A percentile compares a stretch with the other conserved stretches of the same genome.
phyloP scores from a whole-genome alignment of 805 yeast species.

The Suhomyces sp. region DNA sequence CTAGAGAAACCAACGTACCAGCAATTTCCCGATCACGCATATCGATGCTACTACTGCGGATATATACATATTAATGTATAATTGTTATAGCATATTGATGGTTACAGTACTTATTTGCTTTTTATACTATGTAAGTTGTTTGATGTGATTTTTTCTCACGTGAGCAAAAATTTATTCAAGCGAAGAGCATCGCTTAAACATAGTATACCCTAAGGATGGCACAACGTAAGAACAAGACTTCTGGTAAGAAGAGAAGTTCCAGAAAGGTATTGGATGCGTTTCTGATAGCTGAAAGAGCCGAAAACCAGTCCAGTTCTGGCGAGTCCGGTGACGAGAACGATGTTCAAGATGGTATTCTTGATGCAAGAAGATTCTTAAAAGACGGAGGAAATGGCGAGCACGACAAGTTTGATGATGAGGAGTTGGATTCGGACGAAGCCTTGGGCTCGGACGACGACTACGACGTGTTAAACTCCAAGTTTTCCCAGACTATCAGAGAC shows the following conservation, averaged over 20 bases:
- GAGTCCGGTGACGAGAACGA: conserved; percentile 18
- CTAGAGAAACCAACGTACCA: too few species aligned
- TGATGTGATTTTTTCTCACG: not conserved
- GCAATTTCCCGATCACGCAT: too few species aligned
- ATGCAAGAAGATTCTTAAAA: conserved; percentile 36
- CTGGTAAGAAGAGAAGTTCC: conserved; percentile 31
- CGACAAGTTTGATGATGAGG: conserved; percentile 53
- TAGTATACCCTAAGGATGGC: conserved; percentile 7
- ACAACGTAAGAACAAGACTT: conserved; percentile 11
- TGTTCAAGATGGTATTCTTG: conserved; percentile 38
- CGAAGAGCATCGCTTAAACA: conserved; percentile 1
- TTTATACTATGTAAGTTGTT: too few species aligned
- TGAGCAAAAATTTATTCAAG: not conserved
- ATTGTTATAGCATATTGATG: too few species aligned
- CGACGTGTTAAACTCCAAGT: conserved; percentile 59
- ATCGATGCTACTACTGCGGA: too few species aligned
- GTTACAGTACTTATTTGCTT: too few species aligned
- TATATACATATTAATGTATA: too few species aligned
- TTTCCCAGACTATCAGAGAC: conserved; percentile 68
- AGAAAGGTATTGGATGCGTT: conserved; percentile 42
- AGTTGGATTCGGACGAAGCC: conserved; percentile 84
- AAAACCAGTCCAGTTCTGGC: conserved; percentile 20
- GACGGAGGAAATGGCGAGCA: conserved; percentile 18
- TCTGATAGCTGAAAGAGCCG: conserved; percentile 42
- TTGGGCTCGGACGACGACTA: conserved; percentile 76